Evolutionary conservation across 768 basidiomycete species (phyloP).

Genomic region (Lactifluus volemus): DNA sequence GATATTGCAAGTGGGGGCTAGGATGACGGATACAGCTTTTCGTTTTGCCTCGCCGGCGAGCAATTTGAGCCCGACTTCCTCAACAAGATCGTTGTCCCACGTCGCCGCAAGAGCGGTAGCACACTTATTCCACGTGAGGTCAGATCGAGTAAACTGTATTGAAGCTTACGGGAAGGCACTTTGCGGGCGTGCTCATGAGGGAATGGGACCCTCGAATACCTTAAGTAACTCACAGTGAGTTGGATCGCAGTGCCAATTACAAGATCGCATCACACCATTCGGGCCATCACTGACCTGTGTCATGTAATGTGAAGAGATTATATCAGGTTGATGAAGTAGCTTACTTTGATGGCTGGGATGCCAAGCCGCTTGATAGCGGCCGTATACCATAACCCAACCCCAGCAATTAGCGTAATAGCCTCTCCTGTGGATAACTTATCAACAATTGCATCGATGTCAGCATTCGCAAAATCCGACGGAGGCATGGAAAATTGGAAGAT

Average conservation of each 20-base stretch:
- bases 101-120: slow-evolving; percentile 64
- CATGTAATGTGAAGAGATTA: background rate
- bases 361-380: slow-evolving; percentile 54
- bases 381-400: slow-evolving; percentile 75
- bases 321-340: slow-evolving; percentile 2
- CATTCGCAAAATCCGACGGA: slow-evolving; percentile 61
- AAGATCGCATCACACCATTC: slow-evolving; percentile 41
- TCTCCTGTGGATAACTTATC: slow-evolving; percentile 66
- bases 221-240: slow-evolving; percentile 15
- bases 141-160: background rate
- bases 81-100: slow-evolving; percentile 57
- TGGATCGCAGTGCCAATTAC: background rate
- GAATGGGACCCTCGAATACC: slow-evolving; percentile 64
- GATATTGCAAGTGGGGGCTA: slow-evolving; percentile 80
- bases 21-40: slow-evolving; percentile 55
- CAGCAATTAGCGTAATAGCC: slow-evolving; percentile 61
- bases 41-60: slow-evolving; percentile 68
- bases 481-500: slow-evolving; percentile 37
- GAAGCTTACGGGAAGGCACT: slow-evolving; percentile 56
- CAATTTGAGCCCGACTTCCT: slow-evolving; percentile 52
- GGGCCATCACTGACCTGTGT: slow-evolving; percentile 68
- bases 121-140: slow-evolving; percentile 29
- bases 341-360: slow-evolving; percentile 61
- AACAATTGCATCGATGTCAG: slow-evolving; percentile 50
- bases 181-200: slow-evolving; percentile 75